phyloP scores from a whole-genome alignment of 106 monocot species.

The Dendrobium huoshanense region DNA sequence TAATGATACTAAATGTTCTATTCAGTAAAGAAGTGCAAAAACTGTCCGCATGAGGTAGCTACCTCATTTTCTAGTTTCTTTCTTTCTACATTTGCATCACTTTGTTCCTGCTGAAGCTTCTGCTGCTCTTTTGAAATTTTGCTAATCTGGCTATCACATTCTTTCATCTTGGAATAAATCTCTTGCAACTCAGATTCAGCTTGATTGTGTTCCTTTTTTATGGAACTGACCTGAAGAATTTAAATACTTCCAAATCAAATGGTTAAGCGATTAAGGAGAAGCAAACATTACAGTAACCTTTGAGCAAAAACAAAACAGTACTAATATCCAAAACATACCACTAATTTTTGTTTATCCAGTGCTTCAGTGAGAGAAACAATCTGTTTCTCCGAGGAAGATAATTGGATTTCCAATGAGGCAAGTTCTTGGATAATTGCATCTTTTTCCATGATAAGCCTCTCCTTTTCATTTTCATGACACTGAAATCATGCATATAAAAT shows the following conservation, averaged over 20 bases:
- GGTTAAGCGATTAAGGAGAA: not conserved
- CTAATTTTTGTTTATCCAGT: constrained; percentile 49
- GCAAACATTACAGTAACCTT: not conserved
- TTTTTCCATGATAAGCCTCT: constrained; percentile 88
- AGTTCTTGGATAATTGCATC: constrained; percentile 78
- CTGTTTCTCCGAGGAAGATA: constrained; percentile 48
- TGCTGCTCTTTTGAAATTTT: constrained; percentile 68
- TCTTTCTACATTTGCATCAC: constrained; percentile 70
- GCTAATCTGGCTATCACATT: constrained; percentile 76
- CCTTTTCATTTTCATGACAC: constrained; percentile 79
- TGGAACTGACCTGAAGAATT: constrained; percentile 46
- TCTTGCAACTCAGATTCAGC: constrained; percentile 64
- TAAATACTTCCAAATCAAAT: not conserved
- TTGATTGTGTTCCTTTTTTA: constrained; percentile 55
- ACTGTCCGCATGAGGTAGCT: not conserved
- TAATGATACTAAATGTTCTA: not conserved
- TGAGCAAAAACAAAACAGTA: not conserved
- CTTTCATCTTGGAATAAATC: constrained; percentile 69
- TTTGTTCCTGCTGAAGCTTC: constrained; percentile 79
- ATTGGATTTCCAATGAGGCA: constrained; percentile 58
- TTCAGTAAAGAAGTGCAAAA: not conserved
- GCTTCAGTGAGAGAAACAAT: constrained; percentile 47
- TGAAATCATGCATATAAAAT: constrained; percentile 16
- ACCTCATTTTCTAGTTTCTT: constrained; percentile 99
- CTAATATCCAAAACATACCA: constrained; percentile 24